A percentile compares a stretch with the other conserved stretches of the same genome.
Evolutionary conservation across 148 eudicot genomes (phyloP).

Genomic region (Arbutus unedo): DNA sequence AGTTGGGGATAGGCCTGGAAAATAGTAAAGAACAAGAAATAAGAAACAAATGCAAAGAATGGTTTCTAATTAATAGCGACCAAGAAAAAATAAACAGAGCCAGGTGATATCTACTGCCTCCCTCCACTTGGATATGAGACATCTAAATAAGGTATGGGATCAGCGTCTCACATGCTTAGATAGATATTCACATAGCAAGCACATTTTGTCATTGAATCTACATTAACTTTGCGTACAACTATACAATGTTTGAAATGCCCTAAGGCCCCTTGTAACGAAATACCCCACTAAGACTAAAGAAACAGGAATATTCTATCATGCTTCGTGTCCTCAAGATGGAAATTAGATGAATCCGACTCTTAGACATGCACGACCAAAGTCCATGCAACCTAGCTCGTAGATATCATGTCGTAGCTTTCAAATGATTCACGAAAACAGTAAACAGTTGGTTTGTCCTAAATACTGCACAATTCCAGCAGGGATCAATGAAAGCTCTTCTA

Average conservation of each 20-base stretch:
- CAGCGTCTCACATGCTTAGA: background rate
- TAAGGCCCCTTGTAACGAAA: background rate
- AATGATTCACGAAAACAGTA: background rate
- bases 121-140: slow-evolving; percentile 1
- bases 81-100: background rate
- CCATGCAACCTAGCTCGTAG: background rate
- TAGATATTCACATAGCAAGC: background rate
- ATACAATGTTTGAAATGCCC: background rate
- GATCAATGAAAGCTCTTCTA: background rate
- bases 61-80: background rate
- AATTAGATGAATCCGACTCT: background rate
- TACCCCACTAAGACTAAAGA: no score
- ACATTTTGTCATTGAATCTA: background rate
- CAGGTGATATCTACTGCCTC: background rate
- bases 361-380: background rate
- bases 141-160: background rate
- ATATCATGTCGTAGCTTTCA: background rate
- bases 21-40: slow-evolving; percentile 1
- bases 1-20: slow-evolving; percentile 22
- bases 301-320: background rate
- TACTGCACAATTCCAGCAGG: background rate
- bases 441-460: background rate
- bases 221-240: background rate
- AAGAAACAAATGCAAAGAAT: background rate
- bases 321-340: background rate